Evolutionary conservation across 1,139 yeast species (phyloP).

Genomic region (Debaryomycetaceae sp.): DNA sequence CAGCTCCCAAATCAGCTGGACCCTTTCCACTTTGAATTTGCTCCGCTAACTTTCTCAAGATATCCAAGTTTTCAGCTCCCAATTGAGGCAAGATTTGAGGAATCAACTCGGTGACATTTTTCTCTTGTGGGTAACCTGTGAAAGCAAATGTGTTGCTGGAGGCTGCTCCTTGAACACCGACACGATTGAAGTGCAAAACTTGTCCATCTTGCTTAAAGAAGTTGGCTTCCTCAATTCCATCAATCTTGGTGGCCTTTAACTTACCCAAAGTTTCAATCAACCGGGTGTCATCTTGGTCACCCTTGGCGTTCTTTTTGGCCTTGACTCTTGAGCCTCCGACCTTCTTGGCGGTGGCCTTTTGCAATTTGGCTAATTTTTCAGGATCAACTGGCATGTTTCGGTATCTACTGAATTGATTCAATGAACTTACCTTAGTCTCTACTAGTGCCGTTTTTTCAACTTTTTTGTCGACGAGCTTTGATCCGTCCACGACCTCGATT

Average conservation of each 20-base stretch:
- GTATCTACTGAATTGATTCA: background rate
- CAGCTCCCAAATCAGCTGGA: conserved; percentile 48
- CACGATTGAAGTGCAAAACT: conserved; percentile 93
- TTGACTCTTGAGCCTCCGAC: conserved; percentile 90
- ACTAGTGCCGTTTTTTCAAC: conserved; percentile 10
- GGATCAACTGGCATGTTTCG: conserved; percentile 74
- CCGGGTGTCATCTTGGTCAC: conserved; percentile 84
- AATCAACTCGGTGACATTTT: conserved; percentile 86
- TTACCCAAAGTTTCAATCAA: conserved; percentile 87
- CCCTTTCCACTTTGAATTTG: conserved; percentile 69
- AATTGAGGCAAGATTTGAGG: conserved; percentile 95
- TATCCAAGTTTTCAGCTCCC: conserved; percentile 93
- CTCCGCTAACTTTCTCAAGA: conserved; percentile 87
- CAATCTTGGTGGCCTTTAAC: conserved; percentile 84
- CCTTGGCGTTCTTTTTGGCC: conserved; percentile 61
- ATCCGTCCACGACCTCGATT: background rate
- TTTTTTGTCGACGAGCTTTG: conserved; percentile 18
- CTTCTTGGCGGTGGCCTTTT: conserved; percentile 69
- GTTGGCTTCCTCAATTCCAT: conserved; percentile 94
- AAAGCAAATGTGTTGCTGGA: conserved; percentile 90
- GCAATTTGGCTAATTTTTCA: conserved; percentile 82
- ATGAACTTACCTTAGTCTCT: conserved; percentile 2
- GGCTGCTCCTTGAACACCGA: conserved; percentile 90
- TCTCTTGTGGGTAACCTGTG: conserved; percentile 94
- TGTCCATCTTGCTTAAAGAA: conserved; percentile 96